Evolutionary conservation across 2,329 filamentous ascomycete genomes (phyloP).

Genomic region (Ophiocordyceps camponoti-leonardi): DNA sequence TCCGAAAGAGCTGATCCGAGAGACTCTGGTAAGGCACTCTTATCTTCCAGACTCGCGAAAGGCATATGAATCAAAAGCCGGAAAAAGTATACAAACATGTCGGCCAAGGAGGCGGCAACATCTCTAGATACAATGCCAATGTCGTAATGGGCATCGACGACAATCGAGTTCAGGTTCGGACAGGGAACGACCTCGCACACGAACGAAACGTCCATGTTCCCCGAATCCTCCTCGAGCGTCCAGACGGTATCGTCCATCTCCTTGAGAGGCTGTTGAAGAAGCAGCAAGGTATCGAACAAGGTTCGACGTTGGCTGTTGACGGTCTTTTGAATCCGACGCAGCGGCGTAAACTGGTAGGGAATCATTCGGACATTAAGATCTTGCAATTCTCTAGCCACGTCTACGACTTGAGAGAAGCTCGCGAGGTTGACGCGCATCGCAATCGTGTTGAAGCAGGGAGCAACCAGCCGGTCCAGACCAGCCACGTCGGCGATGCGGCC

Average conservation of each 20-base stretch:
- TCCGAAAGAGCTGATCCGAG: slow-evolving; percentile 6
- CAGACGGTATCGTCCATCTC: slow-evolving; percentile 38
- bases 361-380: slow-evolving; percentile 42
- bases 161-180: slow-evolving; percentile 29
- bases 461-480: slow-evolving; percentile 55
- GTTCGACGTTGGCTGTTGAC: slow-evolving; percentile 23
- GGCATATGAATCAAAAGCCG: slow-evolving; percentile 10
- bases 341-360: slow-evolving; percentile 55
- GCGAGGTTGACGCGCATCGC: slow-evolving; percentile 46
- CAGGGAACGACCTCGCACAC: slow-evolving; percentile 58
- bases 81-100: slow-evolving; percentile 14
- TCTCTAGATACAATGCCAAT: slow-evolving; percentile 18
- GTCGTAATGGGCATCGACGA: slow-evolving; percentile 46
- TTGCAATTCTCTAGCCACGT: slow-evolving; percentile 44
- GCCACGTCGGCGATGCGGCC: slow-evolving; percentile 53
- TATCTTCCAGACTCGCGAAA: slow-evolving; percentile 7
- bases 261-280: slow-evolving; percentile 52
- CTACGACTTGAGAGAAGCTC: slow-evolving; percentile 27
- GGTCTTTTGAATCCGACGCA: slow-evolving; percentile 50
- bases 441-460: slow-evolving; percentile 83
- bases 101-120: slow-evolving; percentile 11
- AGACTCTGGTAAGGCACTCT: slow-evolving; percentile 7
- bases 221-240: slow-evolving; percentile 37
- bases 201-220: slow-evolving; percentile 57
- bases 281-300: slow-evolving; percentile 66